Conservation (phyloP, 1,284 basidiomycete species). For the Pulveroboletus sp. region DNA sequence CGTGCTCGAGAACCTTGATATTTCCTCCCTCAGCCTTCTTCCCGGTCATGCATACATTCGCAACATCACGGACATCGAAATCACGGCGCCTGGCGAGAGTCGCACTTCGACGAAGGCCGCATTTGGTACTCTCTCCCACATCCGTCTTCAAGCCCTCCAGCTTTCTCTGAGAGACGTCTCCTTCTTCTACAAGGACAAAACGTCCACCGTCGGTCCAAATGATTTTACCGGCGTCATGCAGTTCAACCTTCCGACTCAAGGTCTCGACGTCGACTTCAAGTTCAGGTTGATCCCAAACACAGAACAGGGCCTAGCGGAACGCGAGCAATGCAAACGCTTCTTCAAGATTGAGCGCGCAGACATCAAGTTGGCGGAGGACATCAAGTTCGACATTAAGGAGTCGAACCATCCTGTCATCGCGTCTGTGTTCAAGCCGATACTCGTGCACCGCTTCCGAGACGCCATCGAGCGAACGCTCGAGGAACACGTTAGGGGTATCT, state of each 20-base stretch:
- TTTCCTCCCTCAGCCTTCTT: conserved; percentile 62
- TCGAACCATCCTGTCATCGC: conserved; percentile 63
- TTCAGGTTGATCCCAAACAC: conserved; percentile 60
- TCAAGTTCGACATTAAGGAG: conserved; percentile 53
- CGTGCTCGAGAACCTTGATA: conserved; percentile 68
- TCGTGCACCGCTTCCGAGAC: conserved; percentile 54
- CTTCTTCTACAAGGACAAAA: conserved; percentile 69
- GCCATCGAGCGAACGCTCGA: conserved; percentile 57
- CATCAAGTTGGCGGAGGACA: conserved; percentile 53
- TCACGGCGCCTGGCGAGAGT: conserved; percentile 47
- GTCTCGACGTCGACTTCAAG: conserved; percentile 65
- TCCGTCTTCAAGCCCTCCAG: conserved; percentile 63
- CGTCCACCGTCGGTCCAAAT: conserved; percentile 48
- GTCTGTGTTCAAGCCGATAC: conserved; percentile 60
- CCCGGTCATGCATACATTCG: conserved; percentile 70
- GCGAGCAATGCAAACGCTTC: conserved; percentile 50
- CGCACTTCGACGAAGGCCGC: conserved; percentile 45
- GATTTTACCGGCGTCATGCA: conserved; percentile 62
- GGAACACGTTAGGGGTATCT: conserved; percentile 49
- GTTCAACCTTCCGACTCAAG: conserved; percentile 61
- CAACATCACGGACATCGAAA: conserved; percentile 71
- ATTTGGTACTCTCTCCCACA: conserved; percentile 61
- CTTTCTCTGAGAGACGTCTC: conserved; percentile 62
- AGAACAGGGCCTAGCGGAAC: conserved; percentile 41
- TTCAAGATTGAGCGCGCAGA: conserved; percentile 55